Evolutionary conservation across 345 rosid genomes (phyloP).

Genomic region (Hypericum perforatum): DNA sequence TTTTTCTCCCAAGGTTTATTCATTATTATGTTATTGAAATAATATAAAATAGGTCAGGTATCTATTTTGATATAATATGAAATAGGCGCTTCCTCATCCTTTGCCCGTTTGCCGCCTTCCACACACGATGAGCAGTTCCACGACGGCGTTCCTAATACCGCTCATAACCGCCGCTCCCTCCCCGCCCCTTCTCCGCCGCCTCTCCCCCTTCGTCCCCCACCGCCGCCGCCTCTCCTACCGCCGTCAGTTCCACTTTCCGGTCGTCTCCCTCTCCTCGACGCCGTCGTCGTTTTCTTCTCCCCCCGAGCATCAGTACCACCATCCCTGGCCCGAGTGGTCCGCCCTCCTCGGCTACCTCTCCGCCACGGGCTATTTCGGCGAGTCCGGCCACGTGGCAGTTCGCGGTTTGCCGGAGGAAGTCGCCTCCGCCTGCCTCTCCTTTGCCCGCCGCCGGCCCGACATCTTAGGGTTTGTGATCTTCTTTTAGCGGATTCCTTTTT

Average conservation of each 20-base stretch:
- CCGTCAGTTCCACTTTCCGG: slow-evolving; percentile 14
- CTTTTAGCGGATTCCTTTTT: neutral
- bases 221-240: too few relatives aligned
- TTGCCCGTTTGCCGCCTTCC: too few relatives aligned
- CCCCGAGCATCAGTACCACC: slow-evolving; percentile 7
- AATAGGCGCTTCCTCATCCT: too few relatives aligned
- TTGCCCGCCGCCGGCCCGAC: slow-evolving; percentile 51
- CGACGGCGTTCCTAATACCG: slow-evolving; percentile 48
- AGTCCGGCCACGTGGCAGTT: neutral
- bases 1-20: too few relatives aligned
- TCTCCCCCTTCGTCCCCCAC: too few relatives aligned
- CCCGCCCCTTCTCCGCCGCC: slow-evolving; percentile 11
- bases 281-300: neutral
- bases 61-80: too few relatives aligned
- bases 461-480: slow-evolving; percentile 34
- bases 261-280: slow-evolving; percentile 8
- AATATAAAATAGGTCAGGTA: too few relatives aligned
- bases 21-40: too few relatives aligned
- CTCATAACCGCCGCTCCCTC: slow-evolving; percentile 34
- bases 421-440: slow-evolving; percentile 50
- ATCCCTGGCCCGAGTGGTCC: slow-evolving; percentile 38
- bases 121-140: slow-evolving; percentile 41
- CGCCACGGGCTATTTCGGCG: slow-evolving; percentile 29
- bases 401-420: slow-evolving; percentile 42
- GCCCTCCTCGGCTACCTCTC: slow-evolving; percentile 30